Conservation (phyloP, 257 asterid genomes). For the Fraxinus quadrangulata region DNA sequence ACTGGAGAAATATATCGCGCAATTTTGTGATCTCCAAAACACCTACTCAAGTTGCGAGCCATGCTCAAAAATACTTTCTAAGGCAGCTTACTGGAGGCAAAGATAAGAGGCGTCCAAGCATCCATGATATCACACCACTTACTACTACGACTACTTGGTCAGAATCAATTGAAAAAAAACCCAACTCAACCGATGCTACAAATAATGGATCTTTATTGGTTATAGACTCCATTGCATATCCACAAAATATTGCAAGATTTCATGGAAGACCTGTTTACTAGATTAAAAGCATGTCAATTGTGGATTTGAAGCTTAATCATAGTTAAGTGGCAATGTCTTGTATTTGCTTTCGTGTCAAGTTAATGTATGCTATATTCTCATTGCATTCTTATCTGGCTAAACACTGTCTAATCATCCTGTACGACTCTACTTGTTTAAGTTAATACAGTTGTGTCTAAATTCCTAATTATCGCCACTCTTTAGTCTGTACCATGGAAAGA, state of each 20-base stretch:
- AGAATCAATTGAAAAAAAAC: conserved; percentile 23
- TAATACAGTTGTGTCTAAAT: neutral
- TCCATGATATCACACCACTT: conserved; percentile 61
- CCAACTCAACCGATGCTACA: conserved; percentile 38
- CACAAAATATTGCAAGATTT: conserved; percentile 19
- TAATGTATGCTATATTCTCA: neutral
- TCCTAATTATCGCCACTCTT: neutral
- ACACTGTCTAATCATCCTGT: neutral
- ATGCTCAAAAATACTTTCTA: conserved; percentile 81
- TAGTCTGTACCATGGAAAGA: neutral
- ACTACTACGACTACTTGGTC: neutral
- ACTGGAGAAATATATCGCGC: conserved; percentile 77
- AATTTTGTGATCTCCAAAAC: conserved; percentile 68
- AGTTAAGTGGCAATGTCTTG: neutral
- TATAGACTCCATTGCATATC: conserved; percentile 37
- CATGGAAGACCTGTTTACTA: conserved; percentile 7
- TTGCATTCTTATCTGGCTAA: neutral
- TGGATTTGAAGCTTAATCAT: neutral
- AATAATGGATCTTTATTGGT: conserved; percentile 39
- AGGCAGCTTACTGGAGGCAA: conserved; percentile 63
- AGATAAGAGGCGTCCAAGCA: conserved; percentile 79
- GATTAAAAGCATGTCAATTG: neutral
- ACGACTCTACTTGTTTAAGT: neutral
- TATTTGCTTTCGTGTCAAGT: neutral
- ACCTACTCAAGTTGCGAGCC: conserved; percentile 91